Base-by-base conservation (phyloP, 225 moss, liverwort and hornwort genomes). In the Pleurozium schreberi region DNA sequence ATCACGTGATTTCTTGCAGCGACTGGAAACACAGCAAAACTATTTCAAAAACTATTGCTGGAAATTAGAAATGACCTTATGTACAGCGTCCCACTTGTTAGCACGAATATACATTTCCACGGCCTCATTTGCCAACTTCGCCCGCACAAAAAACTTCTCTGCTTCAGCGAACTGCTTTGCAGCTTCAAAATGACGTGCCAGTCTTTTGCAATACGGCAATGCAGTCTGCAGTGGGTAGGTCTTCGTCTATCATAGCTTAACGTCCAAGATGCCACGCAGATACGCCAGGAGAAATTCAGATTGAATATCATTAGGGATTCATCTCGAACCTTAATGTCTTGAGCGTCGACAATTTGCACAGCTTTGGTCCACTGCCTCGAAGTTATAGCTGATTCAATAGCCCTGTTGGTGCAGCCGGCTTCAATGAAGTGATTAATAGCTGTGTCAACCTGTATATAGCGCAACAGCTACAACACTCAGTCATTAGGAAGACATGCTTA, bases 101-200 rank as follows among this genome's bases (percentile, higher is more conserved):
- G 95, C 93, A 80, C 97, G 97, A 67, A 96, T 96, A 87, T 99
- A 99, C 98, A 99, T 99, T 88, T 97, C 95, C 62, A 95, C 95
- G n/a, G 96, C 98, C 81, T 96, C 98, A 80, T 85, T 95, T 62
- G 96, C 93, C 90, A 97, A 91, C 79, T 95, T 99, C 66, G 95
- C 98, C 47, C 93, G 91, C 80, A 99, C 87, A 84, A 95, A 99
- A 88, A 92, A 96, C 74, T 93, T 95, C 87, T 99, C 97, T 58
- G 98, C 98, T 83, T 97, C 96, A 26, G 92, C 83, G 83, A 95
- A 96, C 75, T 96, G 96, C 90, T 96, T 96, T 55, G 91, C 91
- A 50, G 94, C 92, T 92, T 99, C 98, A 86, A 96, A 99, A 86
- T 99, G 96, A 58, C 94, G 92, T 61, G 97, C 98, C n/a, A 99